Base-by-base conservation (phyloP, 1,284 basidiomycete species). In the Ustilago nuda region DNA sequence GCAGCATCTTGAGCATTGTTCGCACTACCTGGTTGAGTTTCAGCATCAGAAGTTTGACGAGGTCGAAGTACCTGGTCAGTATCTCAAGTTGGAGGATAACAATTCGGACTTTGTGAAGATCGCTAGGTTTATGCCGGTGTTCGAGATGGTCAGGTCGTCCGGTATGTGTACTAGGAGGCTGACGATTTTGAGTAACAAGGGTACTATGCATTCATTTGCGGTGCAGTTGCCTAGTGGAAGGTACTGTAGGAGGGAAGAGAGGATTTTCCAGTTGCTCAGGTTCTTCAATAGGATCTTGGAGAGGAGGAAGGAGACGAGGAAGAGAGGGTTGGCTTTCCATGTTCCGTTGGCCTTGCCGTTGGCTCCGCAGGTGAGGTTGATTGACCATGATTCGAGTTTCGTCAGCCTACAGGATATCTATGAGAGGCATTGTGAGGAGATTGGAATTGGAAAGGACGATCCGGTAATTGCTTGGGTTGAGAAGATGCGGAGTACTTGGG, bases 11-110 rank as follows among this genome's bases (percentile, higher is more conserved):
- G 95, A 98, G 78, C 89, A 92, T 67, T 89, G 94, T 54, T 95
- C 94, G 77, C 95, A 97, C 87, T 98, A 95, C 87, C 88, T 99
- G 75, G 93, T 94, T 12, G 96, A 99, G 86, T 99, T 99, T 89
- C 96, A 99, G 82, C 95, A 98, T 86, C 92, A 92, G 84, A 98
- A 96, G 86, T 95, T 98, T 66, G 97, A 99, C 81, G 97, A 99
- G 79, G 94, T 99, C 57, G 97, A 99, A 86, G 91, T 99, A 62
- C 97, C 97, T 23, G 97, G 97, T 9, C 97, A 99, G 87, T 99
- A 99, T 83, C 92, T 95, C 0, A 66, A 70, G 56, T 55, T 82
- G 84, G 95, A 96, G 85, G 97, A 99, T 86, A 94, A 90, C 84
- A 94, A 95, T 82, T 92, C 93, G 81, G 92, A 93, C 82, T 98